Conservation (phyloP, 805 yeast genomes). For the Wickerhamomyces bovis region DNA sequence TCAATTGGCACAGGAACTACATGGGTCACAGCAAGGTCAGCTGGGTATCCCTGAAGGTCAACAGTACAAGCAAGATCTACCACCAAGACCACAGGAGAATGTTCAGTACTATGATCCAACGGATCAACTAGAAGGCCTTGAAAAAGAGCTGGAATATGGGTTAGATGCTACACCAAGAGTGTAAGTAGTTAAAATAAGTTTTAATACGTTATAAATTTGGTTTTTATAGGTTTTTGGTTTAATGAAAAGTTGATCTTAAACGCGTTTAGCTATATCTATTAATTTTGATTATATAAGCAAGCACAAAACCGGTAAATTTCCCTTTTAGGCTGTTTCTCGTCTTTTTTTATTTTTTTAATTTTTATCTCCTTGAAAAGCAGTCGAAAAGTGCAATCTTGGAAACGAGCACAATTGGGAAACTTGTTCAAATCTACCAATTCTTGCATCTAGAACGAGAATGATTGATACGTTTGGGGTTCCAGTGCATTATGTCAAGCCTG, state of each 20-base stretch:
- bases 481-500: slow-evolving; percentile 15
- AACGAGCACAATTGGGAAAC: background rate
- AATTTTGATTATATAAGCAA: too few species aligned
- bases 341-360: background rate
- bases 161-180: slow-evolving; percentile 34
- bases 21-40: slow-evolving; percentile 19
- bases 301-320: background rate
- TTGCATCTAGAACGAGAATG: slow-evolving; percentile 4
- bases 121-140: slow-evolving; percentile 39
- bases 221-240: background rate
- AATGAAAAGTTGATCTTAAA: background rate
- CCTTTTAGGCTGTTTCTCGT: background rate
- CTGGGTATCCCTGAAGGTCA: slow-evolving; percentile 46
- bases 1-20: slow-evolving; percentile 10
- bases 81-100: slow-evolving; percentile 59
- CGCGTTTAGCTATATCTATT: too few species aligned
- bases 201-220: background rate
- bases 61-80: slow-evolving; percentile 40
- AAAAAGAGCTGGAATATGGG: slow-evolving; percentile 63
- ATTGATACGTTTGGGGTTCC: slow-evolving; percentile 11
- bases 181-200: background rate
- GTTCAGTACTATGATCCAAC: slow-evolving; percentile 17
- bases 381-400: background rate
- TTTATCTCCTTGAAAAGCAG: background rate
- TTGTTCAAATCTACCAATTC: background rate